Evolutionary conservation across 768 basidiomycete genomes (phyloP), one percentile per base, ranked within the genome.

Genomic region (Tulasnella sp.): DNA sequence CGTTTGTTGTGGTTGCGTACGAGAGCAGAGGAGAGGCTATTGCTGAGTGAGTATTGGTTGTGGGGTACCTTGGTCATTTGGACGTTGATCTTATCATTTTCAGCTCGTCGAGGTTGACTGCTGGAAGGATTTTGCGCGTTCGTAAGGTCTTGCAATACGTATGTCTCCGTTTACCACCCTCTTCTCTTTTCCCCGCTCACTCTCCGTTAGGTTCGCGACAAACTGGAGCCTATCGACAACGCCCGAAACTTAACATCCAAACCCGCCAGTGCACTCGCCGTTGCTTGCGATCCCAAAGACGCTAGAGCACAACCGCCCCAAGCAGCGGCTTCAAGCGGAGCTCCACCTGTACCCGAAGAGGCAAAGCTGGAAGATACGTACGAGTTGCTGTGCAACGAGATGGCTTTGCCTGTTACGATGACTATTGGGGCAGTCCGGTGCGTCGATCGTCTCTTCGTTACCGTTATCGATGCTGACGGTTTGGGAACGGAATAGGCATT

Each of bases 1-100:
- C 90, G 63, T 99, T 98, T 66, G 79, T 94, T 17, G 69, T 99
- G 35, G 72, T 93, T 60, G 91, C 93, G 1, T 86, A 79, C 78
- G 78, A 82, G 51, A 74, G 76, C 0, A 74, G 74, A 27, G 74
- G 69, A 27, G 77, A 85, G 59, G 72, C 74, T 60, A 68, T 96
- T 36, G 63, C 70, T 97, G 65, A 65, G 87, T 78, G 6, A 32
- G 12, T 36, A 34, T 39, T 27, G 36, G 58, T 19, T 2, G 7
- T 27, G 19, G 23, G 14, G 31, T n/a, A 12, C 49, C 21, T 32
- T 1, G 12, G 21, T 5, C 9, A 9, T 11, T n/a, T 21, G 3
- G 32, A 32, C 42, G 23, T 29, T 12, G 25, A 31, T 15, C 7
- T 25, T 12, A 17, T 23, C 1, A 40, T 19, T 60, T 86, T 81